Evolutionary conservation across 768 basidiomycete genomes (phyloP).

Genomic region (Lepiota venenata): DNA sequence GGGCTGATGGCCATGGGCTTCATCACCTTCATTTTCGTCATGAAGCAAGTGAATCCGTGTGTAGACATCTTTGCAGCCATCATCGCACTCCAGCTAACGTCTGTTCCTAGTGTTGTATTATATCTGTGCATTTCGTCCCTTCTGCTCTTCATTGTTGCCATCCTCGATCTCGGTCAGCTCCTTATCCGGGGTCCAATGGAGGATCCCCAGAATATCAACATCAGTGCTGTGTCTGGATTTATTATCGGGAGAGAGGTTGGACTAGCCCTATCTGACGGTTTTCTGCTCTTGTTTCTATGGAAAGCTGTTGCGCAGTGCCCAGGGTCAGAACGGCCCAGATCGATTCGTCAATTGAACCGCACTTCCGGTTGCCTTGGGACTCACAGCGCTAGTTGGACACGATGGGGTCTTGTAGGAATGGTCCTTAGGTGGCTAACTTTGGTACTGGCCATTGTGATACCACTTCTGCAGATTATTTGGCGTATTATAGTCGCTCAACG

Average conservation of each 20-base stretch:
- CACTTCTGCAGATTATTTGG: constrained; percentile 63
- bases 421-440: constrained; percentile 52
- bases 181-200: constrained; percentile 35
- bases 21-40: constrained; percentile 51
- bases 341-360: neutral
- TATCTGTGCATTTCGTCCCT: constrained; percentile 57
- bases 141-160: constrained; percentile 56
- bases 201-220: constrained; percentile 18
- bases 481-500: constrained; percentile 41
- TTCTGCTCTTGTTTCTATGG: constrained; percentile 71
- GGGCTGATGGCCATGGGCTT: constrained; percentile 64
- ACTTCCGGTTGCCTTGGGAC: neutral
- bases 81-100: neutral
- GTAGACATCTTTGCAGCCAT: constrained; percentile 20
- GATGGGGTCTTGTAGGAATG: constrained; percentile 57
- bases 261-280: constrained; percentile 52
- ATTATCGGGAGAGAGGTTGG: constrained; percentile 55
- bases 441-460: constrained; percentile 38
- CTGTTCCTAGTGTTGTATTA: constrained; percentile 16
- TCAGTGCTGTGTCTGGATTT: constrained; percentile 32
- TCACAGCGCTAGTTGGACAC: constrained; percentile 64
- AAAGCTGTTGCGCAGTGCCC: constrained; percentile 57
- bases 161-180: constrained; percentile 59
- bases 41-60: constrained; percentile 51
- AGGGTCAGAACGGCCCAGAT: constrained; percentile 15